Evolutionary conservation across 345 rosid genomes (phyloP).

Genomic region (Pugionium cornutum): DNA sequence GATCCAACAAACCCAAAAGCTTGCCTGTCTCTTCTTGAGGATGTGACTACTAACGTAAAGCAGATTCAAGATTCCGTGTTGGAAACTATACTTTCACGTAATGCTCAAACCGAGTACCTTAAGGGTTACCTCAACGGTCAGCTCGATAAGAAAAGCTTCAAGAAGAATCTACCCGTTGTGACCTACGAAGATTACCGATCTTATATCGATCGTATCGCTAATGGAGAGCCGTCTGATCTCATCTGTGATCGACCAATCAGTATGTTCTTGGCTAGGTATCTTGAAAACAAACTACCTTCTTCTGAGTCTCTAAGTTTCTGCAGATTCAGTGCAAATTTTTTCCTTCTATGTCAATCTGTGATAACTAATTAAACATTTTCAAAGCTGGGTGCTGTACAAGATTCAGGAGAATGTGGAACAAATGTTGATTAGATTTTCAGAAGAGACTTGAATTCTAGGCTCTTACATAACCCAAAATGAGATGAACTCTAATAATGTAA

Average conservation of each 20-base stretch:
- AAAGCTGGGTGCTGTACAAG: not conserved
- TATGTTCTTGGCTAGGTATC: constrained; percentile 72
- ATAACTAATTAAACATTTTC: not conserved
- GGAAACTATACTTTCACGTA: constrained; percentile 53
- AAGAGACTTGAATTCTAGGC: not conserved
- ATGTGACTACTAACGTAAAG: constrained; percentile 59
- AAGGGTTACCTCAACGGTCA: constrained; percentile 48
- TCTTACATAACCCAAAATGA: constrained; percentile 7
- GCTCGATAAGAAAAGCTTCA: constrained; percentile 53
- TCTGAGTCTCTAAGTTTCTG: not conserved
- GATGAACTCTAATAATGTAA: not conserved
- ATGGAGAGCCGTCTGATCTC: constrained; percentile 59
- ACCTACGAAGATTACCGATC: constrained; percentile 67
- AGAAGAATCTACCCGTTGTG: constrained; percentile 63
- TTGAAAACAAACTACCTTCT: not conserved
- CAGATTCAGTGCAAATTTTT: not conserved
- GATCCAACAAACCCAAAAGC: constrained; percentile 62
- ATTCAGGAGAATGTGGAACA: too few species aligned
- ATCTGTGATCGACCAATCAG: constrained; percentile 71
- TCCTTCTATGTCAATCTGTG: not conserved
- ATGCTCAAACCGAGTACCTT: constrained; percentile 63
- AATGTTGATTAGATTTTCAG: not conserved
- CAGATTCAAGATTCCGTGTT: constrained; percentile 58
- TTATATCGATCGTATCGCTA: constrained; percentile 66
- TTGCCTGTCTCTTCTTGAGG: constrained; percentile 62